phyloP scores from a whole-genome alignment of 202 grass and related monocot genomes.

The Sporobolus alterniflorus region DNA sequence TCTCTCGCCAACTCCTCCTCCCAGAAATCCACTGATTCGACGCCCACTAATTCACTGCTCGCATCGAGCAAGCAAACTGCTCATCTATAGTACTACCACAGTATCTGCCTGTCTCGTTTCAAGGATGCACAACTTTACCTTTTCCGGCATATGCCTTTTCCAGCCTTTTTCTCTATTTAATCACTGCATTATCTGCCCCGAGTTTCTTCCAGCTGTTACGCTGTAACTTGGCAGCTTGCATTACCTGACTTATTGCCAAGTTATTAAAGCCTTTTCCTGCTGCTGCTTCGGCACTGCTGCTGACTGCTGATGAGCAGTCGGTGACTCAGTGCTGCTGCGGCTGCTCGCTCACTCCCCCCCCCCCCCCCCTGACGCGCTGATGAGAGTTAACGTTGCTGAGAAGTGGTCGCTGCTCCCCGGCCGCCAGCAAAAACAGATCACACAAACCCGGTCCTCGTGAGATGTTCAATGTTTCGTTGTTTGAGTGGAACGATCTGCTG shows the following conservation, averaged over 20 bases:
- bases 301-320: neutral
- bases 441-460: neutral
- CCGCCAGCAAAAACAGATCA: conserved; percentile 3
- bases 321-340: neutral
- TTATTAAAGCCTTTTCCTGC: neutral
- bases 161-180: neutral
- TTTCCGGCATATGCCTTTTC: conserved; percentile 36
- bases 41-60: neutral
- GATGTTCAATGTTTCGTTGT: neutral
- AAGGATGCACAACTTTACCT: conserved; percentile 58
- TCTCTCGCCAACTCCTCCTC: neutral
- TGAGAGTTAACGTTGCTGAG: conserved; percentile 26
- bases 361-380: neutral
- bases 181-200: neutral
- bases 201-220: conserved; percentile 8
- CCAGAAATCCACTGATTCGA: neutral
- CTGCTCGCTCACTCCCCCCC: neutral
- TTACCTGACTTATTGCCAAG: conserved; percentile 45
- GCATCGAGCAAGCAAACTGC: neutral
- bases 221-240: conserved; percentile 38
- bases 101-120: conserved; percentile 45
- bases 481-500: neutral
- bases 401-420: neutral
- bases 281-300: conserved; percentile 27
- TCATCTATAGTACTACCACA: neutral